phyloP scores from a whole-genome alignment of 129 eudicot genomes.

The Lonicera japonica region DNA sequence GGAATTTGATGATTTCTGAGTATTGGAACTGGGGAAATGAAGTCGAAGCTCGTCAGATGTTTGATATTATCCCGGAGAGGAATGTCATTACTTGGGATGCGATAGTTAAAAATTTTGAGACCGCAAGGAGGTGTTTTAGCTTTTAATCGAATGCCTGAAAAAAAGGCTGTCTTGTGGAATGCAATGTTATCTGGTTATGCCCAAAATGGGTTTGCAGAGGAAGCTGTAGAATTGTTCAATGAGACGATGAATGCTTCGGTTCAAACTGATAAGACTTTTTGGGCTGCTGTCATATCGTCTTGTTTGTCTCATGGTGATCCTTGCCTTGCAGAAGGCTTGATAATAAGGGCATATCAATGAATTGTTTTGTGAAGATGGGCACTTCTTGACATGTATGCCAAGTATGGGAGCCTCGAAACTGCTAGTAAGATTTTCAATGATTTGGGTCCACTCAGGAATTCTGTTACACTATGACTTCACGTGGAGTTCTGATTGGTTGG shows the following conservation, averaged over 20 bases:
- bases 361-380: constrained; percentile 60
- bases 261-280: too few relatives aligned
- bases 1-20: constrained; percentile 53
- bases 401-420: constrained; percentile 78
- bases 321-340: constrained; percentile 56
- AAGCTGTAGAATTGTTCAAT: too few relatives aligned
- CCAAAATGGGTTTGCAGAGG: too few relatives aligned
- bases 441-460: constrained; percentile 35
- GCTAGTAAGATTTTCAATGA: too few relatives aligned
- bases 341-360: constrained; percentile 25
- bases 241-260: too few relatives aligned
- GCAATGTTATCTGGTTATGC: too few relatives aligned
- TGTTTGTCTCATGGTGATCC: constrained; percentile 57
- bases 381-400: constrained; percentile 77
- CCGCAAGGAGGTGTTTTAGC: constrained; percentile 54
- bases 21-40: constrained; percentile 46
- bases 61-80: constrained; percentile 52
- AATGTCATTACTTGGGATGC: constrained; percentile 79
- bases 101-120: constrained; percentile 45
- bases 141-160: constrained; percentile 67
- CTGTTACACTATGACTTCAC: constrained; percentile 66
- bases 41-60: constrained; percentile 52
- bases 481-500: too few relatives aligned
- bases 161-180: constrained; percentile 72
- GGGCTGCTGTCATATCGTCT: too few relatives aligned